Base-by-base conservation (phyloP, 2,329 filamentous ascomycete species). In the Coniochaeta prunicola region DNA sequence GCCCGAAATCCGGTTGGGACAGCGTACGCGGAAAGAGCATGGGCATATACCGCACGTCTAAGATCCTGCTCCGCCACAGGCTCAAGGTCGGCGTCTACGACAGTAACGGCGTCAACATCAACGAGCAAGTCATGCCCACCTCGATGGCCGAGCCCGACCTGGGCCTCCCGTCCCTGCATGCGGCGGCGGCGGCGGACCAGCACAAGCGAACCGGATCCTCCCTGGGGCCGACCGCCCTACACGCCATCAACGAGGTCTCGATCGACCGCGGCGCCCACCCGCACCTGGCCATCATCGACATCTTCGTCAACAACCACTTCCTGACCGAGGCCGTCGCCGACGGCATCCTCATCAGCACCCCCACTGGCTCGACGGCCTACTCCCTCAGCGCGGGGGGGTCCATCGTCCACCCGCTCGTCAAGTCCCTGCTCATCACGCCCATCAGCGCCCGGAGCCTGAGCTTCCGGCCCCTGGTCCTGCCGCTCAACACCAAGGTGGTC, bases 291-390 rank as follows among this genome's bases (percentile, higher is more conserved):
- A 88, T 96, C 64, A 90, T 99, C 64, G 91, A 96, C 68, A 90
- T 99, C 48, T 94, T 87, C 67, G 88, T 97, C 60, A 92, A 92
- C 66, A 89, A 90, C 34, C 86, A 91, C 58, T 96, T 94, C 67
- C 79, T 99, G 53, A 99, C 94, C 1, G 92, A 96, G 71, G 93
- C 91, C 0, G 92, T 96, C 13, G 93, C 92, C 1, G 94, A 99
- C 71, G 94, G 94, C 56, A 96, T 99, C 72, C 88, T 97, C 50
- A 86, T 97, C 60, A 92, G 89, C 63, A 97, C 93, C 0, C 94
- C 94, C 0, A 99, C 94, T 0, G 94, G 94, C 2, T 96, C 90
- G 42, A 99, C 94, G 0, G 94, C 94, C 0, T 99, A 99, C 76
- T 94, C 89, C 60, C 81, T 99, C n/a, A 94, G 89, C 64, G 90